Conservation (phyloP, 371 early-diverging fungal genomes). For the Mucor ambiguus region DNA sequence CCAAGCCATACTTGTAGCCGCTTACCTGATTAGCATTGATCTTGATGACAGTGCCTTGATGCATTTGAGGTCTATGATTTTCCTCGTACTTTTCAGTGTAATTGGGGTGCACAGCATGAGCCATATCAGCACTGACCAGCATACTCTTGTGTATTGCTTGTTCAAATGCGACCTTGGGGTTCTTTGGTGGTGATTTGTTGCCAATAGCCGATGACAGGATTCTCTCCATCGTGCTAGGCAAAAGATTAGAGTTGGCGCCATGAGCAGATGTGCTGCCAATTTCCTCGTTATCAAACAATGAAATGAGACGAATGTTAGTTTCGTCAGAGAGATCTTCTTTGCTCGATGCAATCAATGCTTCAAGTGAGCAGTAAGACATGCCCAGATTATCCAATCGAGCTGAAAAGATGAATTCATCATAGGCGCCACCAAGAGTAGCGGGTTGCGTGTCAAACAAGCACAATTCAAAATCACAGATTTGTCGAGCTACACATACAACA, state of each 20-base stretch:
- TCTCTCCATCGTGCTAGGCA: constrained; percentile 72
- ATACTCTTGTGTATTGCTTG: constrained; percentile 84
- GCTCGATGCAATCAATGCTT: constrained; percentile 60
- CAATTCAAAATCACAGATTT: constrained; percentile 93
- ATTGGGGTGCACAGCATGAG: constrained; percentile 94
- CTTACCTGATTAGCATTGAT: constrained; percentile 82
- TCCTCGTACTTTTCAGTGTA: constrained; percentile 87
- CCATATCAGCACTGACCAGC: constrained; percentile 94
- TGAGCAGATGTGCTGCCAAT: constrained; percentile 90
- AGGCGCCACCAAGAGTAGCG: constrained; percentile 81
- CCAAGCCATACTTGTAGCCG: neutral
- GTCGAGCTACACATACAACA: constrained; percentile 52
- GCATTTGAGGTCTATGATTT: constrained; percentile 90
- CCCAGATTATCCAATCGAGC: constrained; percentile 92
- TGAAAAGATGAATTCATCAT: constrained; percentile 90
- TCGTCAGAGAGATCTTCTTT: constrained; percentile 51
- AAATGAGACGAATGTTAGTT: constrained; percentile 77
- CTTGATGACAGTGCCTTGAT: constrained; percentile 95
- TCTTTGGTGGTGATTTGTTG: constrained; percentile 17
- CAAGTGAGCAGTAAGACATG: constrained; percentile 50
- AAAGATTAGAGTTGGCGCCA: constrained; percentile 89
- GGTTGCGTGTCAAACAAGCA: constrained; percentile 84
- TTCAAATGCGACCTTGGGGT: constrained; percentile 66
- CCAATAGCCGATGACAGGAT: constrained; percentile 39
- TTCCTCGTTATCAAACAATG: constrained; percentile 97